Conservation (phyloP, 2,329 filamentous ascomycete genomes). For the Passalora sequoiae region DNA sequence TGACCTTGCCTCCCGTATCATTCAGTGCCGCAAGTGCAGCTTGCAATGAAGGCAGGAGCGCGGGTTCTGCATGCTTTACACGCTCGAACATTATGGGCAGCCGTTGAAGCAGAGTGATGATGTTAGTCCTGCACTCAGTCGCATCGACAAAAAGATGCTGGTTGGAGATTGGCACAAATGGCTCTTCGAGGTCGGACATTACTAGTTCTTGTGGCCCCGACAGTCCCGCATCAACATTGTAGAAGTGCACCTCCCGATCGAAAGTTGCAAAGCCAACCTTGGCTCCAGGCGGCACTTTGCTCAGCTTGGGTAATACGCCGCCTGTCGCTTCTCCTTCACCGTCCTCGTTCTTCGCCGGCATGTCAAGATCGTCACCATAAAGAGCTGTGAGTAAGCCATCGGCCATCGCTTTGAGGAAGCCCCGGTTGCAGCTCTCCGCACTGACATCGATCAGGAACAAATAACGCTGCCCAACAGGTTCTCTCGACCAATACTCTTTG, state of each 20-base stretch:
- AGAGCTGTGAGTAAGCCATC: conserved; percentile 80
- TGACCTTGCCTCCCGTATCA: conserved; percentile 83
- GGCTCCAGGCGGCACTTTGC: conserved; percentile 65
- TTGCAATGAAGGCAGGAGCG: conserved; percentile 76
- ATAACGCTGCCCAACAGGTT: conserved; percentile 81
- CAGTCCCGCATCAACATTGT: conserved; percentile 77
- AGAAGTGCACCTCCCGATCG: conserved; percentile 96
- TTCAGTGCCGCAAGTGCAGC: conserved; percentile 79
- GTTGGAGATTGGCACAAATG: conserved; percentile 77
- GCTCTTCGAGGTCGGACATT: conserved; percentile 95
- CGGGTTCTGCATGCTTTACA: conserved; percentile 86
- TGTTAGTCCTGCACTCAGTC: conserved; percentile 79
- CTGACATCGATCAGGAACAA: conserved; percentile 92
- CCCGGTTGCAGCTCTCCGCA: conserved; percentile 84
- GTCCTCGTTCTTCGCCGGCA: conserved; percentile 47
- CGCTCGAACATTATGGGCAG: conserved; percentile 81
- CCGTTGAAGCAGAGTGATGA: conserved; percentile 76
- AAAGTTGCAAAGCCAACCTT: conserved; percentile 94
- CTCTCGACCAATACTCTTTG: conserved; percentile 97
- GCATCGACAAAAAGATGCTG: conserved; percentile 94
- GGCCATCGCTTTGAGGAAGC: conserved; percentile 84
- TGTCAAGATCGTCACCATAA: conserved; percentile 62
- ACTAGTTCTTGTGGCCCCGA: conserved; percentile 96
- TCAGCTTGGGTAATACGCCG: conserved; percentile 44
- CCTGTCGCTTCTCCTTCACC: conserved; percentile 45